These are phyloP conservation scores for Fusarium anguioides DNA, from an alignment of 2,329 filamentous ascomycete species.

Conservation along the genomic window DNA sequence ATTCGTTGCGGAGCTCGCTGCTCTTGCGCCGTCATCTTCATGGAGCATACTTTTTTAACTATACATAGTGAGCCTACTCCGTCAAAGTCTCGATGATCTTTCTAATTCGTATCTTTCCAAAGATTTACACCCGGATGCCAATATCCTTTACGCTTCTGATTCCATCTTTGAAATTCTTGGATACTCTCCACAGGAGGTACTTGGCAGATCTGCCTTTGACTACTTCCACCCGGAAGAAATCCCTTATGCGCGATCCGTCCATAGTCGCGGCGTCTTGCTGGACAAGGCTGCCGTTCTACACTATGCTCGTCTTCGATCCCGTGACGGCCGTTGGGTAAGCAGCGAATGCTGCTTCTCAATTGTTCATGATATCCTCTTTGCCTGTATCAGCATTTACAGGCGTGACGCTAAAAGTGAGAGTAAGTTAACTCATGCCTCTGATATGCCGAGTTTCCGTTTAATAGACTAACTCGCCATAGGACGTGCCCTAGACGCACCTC, in stretches of 20 bases:
- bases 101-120: slow-evolving; percentile 11
- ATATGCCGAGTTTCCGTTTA: slow-evolving; percentile 1
- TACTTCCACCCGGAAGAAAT: slow-evolving; percentile 88
- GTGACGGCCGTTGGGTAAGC: slow-evolving; percentile 76
- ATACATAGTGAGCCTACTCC: slow-evolving; percentile 79
- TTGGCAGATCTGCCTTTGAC: slow-evolving; percentile 82
- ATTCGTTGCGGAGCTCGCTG: slow-evolving; percentile 29
- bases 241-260: slow-evolving; percentile 76
- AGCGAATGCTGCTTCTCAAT: slow-evolving; percentile 93
- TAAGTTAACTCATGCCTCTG: slow-evolving; percentile 52
- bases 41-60: slow-evolving; percentile 91
- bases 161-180: slow-evolving; percentile 86
- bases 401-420: slow-evolving; percentile 76
- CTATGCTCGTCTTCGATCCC: slow-evolving; percentile 78
- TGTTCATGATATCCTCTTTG: slow-evolving; percentile 88
- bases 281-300: slow-evolving; percentile 88
- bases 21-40: slow-evolving; percentile 48
- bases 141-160: slow-evolving; percentile 84
- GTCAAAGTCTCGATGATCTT: neutral
- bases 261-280: slow-evolving; percentile 77
- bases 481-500: slow-evolving; percentile 79
- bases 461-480: slow-evolving; percentile 59
- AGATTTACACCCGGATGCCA: slow-evolving; percentile 79
- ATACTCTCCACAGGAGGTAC: slow-evolving; percentile 79
- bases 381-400: slow-evolving; percentile 82